phyloP scores from a whole-genome alignment of 768 basidiomycete species.

The Hygrocybe coccinea region DNA sequence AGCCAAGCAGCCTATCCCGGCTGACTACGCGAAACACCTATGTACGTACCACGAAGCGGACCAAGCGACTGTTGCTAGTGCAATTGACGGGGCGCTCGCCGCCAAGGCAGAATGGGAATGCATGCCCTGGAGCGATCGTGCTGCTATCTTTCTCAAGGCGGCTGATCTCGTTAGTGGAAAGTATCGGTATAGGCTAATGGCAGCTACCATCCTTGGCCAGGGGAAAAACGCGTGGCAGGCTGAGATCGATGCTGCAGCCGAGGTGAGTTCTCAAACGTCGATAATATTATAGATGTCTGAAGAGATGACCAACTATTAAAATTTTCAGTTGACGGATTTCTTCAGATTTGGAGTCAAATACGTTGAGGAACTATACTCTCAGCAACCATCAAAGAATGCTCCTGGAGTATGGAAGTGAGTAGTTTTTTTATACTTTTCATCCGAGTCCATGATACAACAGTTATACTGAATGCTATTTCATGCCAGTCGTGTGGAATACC shows the following conservation, averaged over 20 bases:
- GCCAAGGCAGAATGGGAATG: constrained; percentile 90
- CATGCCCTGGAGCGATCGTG: constrained; percentile 94
- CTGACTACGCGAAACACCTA: constrained; percentile 76
- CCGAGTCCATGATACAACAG: too few relatives aligned
- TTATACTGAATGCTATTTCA: too few relatives aligned
- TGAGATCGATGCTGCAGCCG: constrained; percentile 98
- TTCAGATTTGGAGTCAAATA: constrained; percentile 95
- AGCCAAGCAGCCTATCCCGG: constrained; percentile 78
- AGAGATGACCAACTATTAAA: constrained; percentile 1
- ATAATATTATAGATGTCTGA: too few relatives aligned
- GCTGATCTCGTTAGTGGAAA: constrained; percentile 94
- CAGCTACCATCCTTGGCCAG: constrained; percentile 96
- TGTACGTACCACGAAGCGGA: constrained; percentile 90
- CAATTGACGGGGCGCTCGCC: constrained; percentile 82
- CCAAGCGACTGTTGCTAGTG: constrained; percentile 61
- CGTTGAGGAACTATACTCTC: constrained; percentile 89
- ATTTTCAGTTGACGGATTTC: constrained; percentile 79
- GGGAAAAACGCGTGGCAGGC: constrained; percentile 99
- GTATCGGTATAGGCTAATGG: constrained; percentile 91
- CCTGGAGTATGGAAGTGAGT: constrained; percentile 92
- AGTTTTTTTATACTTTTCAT: background rate
- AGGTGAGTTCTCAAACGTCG: constrained; percentile 53
- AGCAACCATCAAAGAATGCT: constrained; percentile 85
- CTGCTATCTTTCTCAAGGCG: constrained; percentile 97
- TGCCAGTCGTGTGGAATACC: constrained; percentile 86